Conservation (phyloP, 2,329 filamentous ascomycete species). For the Botrytis deweyae region DNA sequence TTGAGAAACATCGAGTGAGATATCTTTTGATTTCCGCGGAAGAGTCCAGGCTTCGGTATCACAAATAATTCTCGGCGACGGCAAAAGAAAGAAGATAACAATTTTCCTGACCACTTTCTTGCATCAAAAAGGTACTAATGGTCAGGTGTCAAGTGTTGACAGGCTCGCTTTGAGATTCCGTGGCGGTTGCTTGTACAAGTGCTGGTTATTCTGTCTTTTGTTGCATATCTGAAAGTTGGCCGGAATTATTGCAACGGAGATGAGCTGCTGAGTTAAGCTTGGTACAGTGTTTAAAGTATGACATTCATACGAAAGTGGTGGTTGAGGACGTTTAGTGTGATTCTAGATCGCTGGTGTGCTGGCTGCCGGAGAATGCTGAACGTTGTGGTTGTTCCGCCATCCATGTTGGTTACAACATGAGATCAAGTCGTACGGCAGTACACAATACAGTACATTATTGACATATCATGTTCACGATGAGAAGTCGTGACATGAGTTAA, state of each 20-base stretch:
- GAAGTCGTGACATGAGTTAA: background rate
- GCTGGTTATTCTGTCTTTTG: constrained; percentile 6
- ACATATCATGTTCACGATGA: background rate
- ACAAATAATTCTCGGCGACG: background rate
- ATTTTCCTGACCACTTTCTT: background rate
- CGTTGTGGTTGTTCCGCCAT: constrained; percentile 6
- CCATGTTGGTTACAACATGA: constrained; percentile 7
- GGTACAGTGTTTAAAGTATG: constrained; percentile 1
- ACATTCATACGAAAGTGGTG: background rate
- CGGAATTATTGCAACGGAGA: constrained; percentile 12
- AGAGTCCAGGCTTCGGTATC: background rate
- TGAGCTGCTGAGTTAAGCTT: constrained; percentile 2
- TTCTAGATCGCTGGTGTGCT: constrained; percentile 12
- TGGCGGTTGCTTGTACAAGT: constrained; percentile 3
- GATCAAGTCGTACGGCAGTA: background rate
- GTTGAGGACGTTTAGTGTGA: background rate
- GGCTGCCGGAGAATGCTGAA: constrained; percentile 8
- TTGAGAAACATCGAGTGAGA: background rate
- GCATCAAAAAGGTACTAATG: background rate
- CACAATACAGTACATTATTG: background rate
- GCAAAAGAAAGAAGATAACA: background rate
- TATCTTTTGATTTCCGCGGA: background rate
- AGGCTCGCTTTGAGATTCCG: background rate
- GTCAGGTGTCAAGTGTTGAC: background rate
- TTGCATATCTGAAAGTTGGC: constrained; percentile 20